Percentiles rank a stretch among this genome's conserved stretches.
phyloP scores from a whole-genome alignment of 2,329 filamentous ascomycete genomes.

The Colletotrichum costaricense region DNA sequence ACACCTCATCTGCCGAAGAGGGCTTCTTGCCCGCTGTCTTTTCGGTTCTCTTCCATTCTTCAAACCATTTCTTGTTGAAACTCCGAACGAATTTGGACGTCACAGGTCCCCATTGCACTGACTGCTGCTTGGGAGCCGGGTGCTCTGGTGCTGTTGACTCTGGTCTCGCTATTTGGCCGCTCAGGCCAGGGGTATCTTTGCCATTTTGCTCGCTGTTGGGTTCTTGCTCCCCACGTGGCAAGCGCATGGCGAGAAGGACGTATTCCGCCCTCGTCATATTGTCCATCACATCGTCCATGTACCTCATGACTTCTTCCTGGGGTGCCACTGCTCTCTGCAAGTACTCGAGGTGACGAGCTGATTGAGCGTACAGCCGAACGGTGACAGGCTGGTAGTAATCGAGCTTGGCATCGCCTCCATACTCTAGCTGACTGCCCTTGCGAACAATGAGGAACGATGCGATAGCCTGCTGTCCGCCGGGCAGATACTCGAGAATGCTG shows the following conservation, averaged over 20 bases:
- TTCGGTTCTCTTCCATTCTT: constrained; percentile 31
- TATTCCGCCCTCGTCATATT: constrained; percentile 77
- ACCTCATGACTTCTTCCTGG: constrained; percentile 70
- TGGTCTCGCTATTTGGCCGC: background rate
- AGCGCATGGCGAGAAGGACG: constrained; percentile 73
- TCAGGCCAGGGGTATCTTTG: constrained; percentile 13
- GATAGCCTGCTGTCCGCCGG: constrained; percentile 69
- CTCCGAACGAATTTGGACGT: constrained; percentile 30
- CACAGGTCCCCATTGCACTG: constrained; percentile 33
- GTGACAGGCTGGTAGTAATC: constrained; percentile 84
- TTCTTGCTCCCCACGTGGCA: constrained; percentile 60
- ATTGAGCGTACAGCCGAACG: constrained; percentile 66
- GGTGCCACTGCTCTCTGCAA: constrained; percentile 71
- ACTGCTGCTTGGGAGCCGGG: constrained; percentile 27
- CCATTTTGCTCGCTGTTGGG: constrained; percentile 42
- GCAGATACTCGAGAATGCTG: constrained; percentile 77
- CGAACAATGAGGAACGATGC: constrained; percentile 83
- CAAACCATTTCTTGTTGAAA: constrained; percentile 34
- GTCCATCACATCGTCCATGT: constrained; percentile 79
- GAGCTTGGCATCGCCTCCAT: constrained; percentile 69
- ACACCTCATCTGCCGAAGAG: constrained; percentile 11
- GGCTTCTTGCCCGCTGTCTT: constrained; percentile 14
- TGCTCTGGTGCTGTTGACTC: constrained; percentile 9
- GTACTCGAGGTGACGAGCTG: constrained; percentile 69
- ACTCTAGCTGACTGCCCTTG: constrained; percentile 75